A percentile compares a stretch with the other conserved stretches of the same genome.
These are phyloP conservation scores for Neltuma alba DNA, from an alignment of 306 rosid genomes.

Conservation along the genomic window DNA sequence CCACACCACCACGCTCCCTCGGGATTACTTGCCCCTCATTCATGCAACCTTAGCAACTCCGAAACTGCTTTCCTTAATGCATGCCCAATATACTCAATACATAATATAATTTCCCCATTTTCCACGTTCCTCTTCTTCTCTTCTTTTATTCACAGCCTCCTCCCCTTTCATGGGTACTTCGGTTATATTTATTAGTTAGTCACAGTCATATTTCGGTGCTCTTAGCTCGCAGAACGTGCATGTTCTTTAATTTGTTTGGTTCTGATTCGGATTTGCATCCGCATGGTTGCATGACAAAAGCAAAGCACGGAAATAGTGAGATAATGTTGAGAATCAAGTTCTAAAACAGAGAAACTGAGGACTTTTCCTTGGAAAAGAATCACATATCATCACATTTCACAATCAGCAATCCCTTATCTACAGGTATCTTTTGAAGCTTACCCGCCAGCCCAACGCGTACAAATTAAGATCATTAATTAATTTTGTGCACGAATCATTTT, in stretches of 20 bases:
- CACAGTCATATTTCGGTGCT: background rate
- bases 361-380: slow-evolving; percentile 10
- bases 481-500: slow-evolving; percentile 38
- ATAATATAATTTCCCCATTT: too few species aligned
- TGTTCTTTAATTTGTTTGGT: background rate
- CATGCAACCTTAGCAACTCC: slow-evolving; percentile 13
- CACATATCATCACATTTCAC: slow-evolving; percentile 25
- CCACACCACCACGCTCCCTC: background rate
- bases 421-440: slow-evolving; percentile 35
- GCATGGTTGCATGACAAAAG: background rate
- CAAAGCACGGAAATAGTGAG: background rate
- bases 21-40: background rate
- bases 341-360: background rate
- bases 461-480: slow-evolving; percentile 22
- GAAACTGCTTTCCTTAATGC: background rate
- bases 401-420: slow-evolving; percentile 41
- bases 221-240: background rate
- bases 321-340: background rate
- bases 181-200: background rate
- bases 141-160: background rate
- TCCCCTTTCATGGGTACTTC: too few species aligned
- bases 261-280: background rate
- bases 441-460: slow-evolving; percentile 40
- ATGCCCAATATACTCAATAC: too few species aligned
- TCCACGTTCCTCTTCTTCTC: background rate